Base-by-base conservation (phyloP, 2,329 filamentous ascomycete species). In the Colletotrichum gloeosporioides region DNA sequence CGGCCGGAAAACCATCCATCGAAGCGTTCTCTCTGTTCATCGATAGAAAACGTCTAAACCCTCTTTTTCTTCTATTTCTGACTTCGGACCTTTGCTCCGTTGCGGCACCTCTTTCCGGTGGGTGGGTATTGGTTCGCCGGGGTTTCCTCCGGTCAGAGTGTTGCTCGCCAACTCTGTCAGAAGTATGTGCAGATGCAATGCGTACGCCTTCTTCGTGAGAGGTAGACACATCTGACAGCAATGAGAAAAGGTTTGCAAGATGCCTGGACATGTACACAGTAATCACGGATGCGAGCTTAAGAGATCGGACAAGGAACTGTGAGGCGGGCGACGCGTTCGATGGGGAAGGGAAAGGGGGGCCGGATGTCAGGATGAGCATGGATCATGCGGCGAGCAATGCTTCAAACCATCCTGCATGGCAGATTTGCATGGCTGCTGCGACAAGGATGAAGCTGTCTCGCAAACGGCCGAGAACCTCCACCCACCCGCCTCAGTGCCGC, bases 331-430 rank as follows among this genome's bases (percentile, higher is more conserved):
- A 53, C 13, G 44, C n/a, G 44, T 53, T 53, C 44, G 44, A 53
- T 53, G 44, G 18, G 44, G n/a, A 10, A 53, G n/a, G 44, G n/a
- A 63, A n/a, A 16, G 18, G 29, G 8, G 31, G 57, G 55, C 10
- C 29, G 59, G 59, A 32, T 34, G 59, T 13, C 59, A 62, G 59
- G 27, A 25, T 62, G 59, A 62, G 49, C 68, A 75, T 65, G 68
- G 62, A 57, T 63, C 69, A 27, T 72, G 53, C n/a, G 22, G 62
- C 63, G 72, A 53, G 72, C 61, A 61, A 34, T 71, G 66, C 67
- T 25, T n/a, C 69, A 55, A 57, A 63, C 62, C 55, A 44, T 66
- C 10, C 36, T 49, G 67, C 39, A 25, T 59, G 72, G 34, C 63
- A 22, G 59, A 31, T 62, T 34, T 32, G 29, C 15, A 57, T 25